Conservation (phyloP, 441 rosid species). For the Adansonia gregorii region DNA sequence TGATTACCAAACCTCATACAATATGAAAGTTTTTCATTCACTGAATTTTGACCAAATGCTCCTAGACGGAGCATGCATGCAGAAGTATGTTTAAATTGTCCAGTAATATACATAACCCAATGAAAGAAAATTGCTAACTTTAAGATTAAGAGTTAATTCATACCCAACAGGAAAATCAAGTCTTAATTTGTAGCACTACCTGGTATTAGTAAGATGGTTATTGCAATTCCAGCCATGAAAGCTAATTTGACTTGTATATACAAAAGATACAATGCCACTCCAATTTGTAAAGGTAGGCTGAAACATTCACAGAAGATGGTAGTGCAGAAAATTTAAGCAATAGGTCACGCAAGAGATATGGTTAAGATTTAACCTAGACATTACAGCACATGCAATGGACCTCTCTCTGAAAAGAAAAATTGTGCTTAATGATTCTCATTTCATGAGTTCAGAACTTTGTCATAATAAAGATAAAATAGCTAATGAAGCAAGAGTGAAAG, state of each 20-base stretch:
- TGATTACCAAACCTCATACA: slow-evolving; percentile 11
- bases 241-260: slow-evolving; percentile 94
- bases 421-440: not conserved
- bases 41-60: not conserved
- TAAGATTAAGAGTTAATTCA: not conserved
- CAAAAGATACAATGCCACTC: slow-evolving; percentile 82
- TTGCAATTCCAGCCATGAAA: slow-evolving; percentile 80
- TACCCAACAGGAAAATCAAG: slow-evolving; percentile 20
- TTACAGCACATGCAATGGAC: slow-evolving; percentile 4
- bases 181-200: slow-evolving; percentile 44
- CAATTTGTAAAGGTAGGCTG: slow-evolving; percentile 98
- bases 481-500: not conserved
- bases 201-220: slow-evolving; percentile 83
- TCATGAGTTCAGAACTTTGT: slow-evolving; percentile 11
- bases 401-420: not conserved
- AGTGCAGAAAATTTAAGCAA: slow-evolving; percentile 15
- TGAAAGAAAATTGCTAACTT: slow-evolving; percentile 13
- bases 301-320: slow-evolving; percentile 32
- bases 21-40: not conserved
- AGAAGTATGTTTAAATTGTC: slow-evolving; percentile 13
- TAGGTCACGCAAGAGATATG: not conserved
- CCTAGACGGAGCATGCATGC: not conserved
- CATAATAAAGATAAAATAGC: not conserved
- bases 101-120: slow-evolving; percentile 13
- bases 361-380: slow-evolving; percentile 5